Evolutionary conservation across 2,329 filamentous ascomycete genomes (phyloP).

Genomic region (Calonectria multiphialidica): DNA sequence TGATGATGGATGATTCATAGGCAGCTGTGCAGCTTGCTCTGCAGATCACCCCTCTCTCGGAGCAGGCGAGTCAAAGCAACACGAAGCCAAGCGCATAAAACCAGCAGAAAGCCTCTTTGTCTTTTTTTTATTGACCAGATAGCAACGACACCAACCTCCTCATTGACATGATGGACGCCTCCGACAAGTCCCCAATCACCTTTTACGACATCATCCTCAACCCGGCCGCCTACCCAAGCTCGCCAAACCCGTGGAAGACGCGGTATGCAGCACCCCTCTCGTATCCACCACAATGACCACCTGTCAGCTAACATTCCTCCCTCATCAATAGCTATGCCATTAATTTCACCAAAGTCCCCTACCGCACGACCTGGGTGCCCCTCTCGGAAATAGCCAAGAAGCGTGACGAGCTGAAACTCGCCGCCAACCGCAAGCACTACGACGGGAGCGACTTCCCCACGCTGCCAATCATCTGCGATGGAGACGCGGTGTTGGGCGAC

Average conservation of each 20-base stretch:
- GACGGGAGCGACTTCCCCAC: neutral
- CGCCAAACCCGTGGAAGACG: neutral
- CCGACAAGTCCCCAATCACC: neutral
- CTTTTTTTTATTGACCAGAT: neutral
- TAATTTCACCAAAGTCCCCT: neutral
- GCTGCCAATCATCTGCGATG: neutral
- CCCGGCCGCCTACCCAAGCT: neutral
- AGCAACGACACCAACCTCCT: too few species aligned
- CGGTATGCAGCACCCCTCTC: neutral
- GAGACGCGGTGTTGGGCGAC: neutral
- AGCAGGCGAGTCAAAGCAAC: neutral
- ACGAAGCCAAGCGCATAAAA: neutral
- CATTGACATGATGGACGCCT: neutral
- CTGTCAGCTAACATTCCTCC: neutral
- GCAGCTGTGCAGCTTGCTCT: neutral
- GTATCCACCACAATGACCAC: neutral
- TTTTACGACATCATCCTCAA: neutral
- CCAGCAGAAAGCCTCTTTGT: neutral
- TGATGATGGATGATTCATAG: neutral
- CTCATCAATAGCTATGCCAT: neutral
- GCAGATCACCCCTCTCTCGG: neutral
- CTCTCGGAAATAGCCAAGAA: neutral
- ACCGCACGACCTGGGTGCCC: neutral
- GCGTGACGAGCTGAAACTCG: neutral
- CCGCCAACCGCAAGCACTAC: neutral